Evolutionary conservation across 495 filamentous ascomycete genomes (phyloP).

Genomic region (Neurospora sp.): DNA sequence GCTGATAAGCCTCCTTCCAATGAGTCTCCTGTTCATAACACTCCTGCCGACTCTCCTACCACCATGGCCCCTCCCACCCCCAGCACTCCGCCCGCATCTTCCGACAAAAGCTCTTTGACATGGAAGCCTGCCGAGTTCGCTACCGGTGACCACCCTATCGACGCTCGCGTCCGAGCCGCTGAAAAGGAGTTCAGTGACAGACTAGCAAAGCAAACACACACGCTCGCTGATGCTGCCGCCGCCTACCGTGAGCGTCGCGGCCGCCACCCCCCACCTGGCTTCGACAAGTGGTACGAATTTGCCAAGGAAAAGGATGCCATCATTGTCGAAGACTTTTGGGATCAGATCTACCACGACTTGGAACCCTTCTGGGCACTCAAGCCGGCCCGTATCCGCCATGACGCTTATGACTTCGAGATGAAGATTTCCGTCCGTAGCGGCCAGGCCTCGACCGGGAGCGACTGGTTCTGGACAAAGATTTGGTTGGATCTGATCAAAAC

Average conservation of each 20-base stretch:
- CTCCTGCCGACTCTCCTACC: neutral
- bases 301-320: conserved; percentile 48
- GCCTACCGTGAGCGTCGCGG: conserved; percentile 54
- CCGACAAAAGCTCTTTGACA: neutral
- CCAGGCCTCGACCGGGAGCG: conserved; percentile 42
- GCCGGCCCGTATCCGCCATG: conserved; percentile 44
- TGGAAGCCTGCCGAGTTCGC: conserved; percentile 9
- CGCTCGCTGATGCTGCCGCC: conserved; percentile 47
- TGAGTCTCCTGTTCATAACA: neutral
- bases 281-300: conserved; percentile 58
- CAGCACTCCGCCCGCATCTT: neutral
- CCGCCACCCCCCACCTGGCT: conserved; percentile 63
- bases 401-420: conserved; percentile 46
- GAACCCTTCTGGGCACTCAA: conserved; percentile 60
- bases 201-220: conserved; percentile 33
- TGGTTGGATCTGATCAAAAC: conserved; percentile 47
- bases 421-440: conserved; percentile 47
- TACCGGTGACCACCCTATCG: conserved; percentile 33
- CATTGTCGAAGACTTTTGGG: conserved; percentile 61
- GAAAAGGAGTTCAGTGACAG: conserved; percentile 30
- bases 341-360: conserved; percentile 61
- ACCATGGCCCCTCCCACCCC: neutral
- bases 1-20: neutral
- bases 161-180: conserved; percentile 32
- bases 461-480: conserved; percentile 55